These are phyloP conservation scores for Cordia subcordata DNA, from an alignment of 257 asterid species.

Conservation along the genomic window DNA sequence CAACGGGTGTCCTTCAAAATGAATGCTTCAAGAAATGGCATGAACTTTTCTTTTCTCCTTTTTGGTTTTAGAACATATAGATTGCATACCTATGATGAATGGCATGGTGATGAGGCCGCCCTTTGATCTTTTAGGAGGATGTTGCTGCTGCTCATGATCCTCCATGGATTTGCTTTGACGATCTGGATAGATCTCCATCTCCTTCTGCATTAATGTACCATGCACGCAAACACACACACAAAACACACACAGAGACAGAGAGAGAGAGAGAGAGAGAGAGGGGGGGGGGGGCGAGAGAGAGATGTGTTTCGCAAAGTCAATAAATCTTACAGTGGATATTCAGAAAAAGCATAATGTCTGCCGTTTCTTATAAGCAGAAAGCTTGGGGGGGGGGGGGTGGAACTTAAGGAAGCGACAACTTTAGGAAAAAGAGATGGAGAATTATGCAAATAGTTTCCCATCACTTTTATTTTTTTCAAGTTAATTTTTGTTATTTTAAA, in stretches of 20 bases:
- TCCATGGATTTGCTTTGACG: slow-evolving; percentile 2
- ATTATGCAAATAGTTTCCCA: too few relatives aligned
- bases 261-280: too few relatives aligned
- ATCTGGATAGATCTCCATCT: slow-evolving; percentile 1
- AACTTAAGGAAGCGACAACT: background rate
- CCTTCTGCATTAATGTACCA: background rate
- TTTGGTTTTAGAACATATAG: too few relatives aligned
- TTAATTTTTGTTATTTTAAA: too few relatives aligned
- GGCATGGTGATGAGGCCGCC: slow-evolving; percentile 68
- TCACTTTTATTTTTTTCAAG: too few relatives aligned
- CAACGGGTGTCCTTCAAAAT: too few relatives aligned
- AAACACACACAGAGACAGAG: too few relatives aligned
- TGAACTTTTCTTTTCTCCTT: too few relatives aligned
- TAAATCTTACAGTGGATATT: background rate
- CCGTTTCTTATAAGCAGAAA: background rate
- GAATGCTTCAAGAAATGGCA: too few relatives aligned
- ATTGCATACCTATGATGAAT: slow-evolving; percentile 31
- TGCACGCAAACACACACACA: too few relatives aligned
- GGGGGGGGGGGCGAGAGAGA: too few relatives aligned
- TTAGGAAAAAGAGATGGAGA: background rate
- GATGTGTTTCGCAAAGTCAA: background rate
- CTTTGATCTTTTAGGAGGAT: slow-evolving; percentile 19
- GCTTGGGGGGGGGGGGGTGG: too few relatives aligned
- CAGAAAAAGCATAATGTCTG: background rate
- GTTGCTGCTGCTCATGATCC: background rate